Base-by-base conservation (phyloP, 1,139 yeast species). In the Ashbya aceris region DNA sequence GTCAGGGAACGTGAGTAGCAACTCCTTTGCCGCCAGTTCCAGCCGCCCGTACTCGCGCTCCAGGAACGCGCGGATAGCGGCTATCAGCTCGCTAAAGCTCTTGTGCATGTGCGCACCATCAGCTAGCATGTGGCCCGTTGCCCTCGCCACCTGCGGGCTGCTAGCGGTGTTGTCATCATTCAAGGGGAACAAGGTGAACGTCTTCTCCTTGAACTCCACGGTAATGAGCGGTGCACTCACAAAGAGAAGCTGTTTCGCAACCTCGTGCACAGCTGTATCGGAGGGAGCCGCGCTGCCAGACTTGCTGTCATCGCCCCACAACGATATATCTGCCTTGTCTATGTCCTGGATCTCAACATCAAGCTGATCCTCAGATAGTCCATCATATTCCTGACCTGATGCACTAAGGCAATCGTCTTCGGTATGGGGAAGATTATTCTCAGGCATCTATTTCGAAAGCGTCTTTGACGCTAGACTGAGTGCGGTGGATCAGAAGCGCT, bases 21-120 rank as follows among this genome's bases (percentile, higher is more conserved):
- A 47, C 40, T 61, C 65, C 35, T 56, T 56, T 5, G 54, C 48
- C 10, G 55, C 45, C 35, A 61, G 52, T 9, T 48, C 44, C 6
- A 58, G 38, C n/a, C 45, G 47, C 2, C 61, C 60, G 35, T 50
- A 51, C 11, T 43, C 49, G 9, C 33, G 40, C 32, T 56, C 58
- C 29, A 61, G 37, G 38, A 55, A 54, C 7, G 45, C 38, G 23
- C 64, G 57, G 4, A 61, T 42, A 1, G 47, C 29, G 5, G 48
- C 49, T 42, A 60, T 53, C 23, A 59, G 43, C 8, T 49, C 51
- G n/a, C 46, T 50, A 37, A 55, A 54, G 7, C 51, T 50, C 2
- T 48, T 43, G 35, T 50, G 50, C 17, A 50, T 38, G 11, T 50
- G 42, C n/a, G 45, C 46, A 2, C 42, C 23, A 29, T 58, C 53